Evolutionary conservation across 2,329 filamentous ascomycete species (phyloP).

Genomic region (Xylaria sp.): DNA sequence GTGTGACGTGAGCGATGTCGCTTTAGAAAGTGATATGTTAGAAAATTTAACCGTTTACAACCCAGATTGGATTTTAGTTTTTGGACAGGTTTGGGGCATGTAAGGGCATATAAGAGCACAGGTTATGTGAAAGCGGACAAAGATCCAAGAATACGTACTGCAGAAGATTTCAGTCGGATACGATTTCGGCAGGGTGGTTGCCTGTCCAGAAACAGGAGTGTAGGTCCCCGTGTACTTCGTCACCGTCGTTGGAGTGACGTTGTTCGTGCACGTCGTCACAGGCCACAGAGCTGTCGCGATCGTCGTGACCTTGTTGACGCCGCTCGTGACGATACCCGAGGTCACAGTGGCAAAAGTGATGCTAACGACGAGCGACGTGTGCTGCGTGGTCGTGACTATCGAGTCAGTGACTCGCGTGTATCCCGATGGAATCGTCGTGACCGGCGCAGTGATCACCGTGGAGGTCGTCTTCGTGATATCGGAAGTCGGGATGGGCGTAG

Average conservation of each 20-base stretch:
- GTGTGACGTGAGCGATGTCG: constrained; percentile 35
- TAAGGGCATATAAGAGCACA: not conserved
- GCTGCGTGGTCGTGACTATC: constrained; percentile 36
- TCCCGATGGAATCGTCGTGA: constrained; percentile 32
- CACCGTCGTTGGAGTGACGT: constrained; percentile 37
- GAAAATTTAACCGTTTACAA: not conserved
- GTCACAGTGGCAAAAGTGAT: constrained; percentile 30
- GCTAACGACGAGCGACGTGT: constrained; percentile 18
- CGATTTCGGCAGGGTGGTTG: constrained; percentile 37
- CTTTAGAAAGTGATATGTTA: not conserved
- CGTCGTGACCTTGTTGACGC: constrained; percentile 15
- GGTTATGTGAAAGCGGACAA: too few species aligned
- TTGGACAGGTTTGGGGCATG: not conserved
- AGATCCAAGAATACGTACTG: constrained; percentile 1
- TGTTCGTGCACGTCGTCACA: constrained; percentile 42
- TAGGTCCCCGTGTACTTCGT: constrained; percentile 46
- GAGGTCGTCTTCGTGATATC: constrained; percentile 26
- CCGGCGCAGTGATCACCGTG: constrained; percentile 18
- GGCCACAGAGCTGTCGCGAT: constrained; percentile 42
- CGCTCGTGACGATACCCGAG: constrained; percentile 31
- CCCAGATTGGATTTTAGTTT: not conserved
- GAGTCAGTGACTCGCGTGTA: constrained; percentile 34
- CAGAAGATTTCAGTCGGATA: constrained; percentile 41
- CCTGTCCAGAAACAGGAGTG: constrained; percentile 42
- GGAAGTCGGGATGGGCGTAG: constrained; percentile 39